Conservation (phyloP, 805 yeast genomes). For the Zygotorulaspora sp. region DNA sequence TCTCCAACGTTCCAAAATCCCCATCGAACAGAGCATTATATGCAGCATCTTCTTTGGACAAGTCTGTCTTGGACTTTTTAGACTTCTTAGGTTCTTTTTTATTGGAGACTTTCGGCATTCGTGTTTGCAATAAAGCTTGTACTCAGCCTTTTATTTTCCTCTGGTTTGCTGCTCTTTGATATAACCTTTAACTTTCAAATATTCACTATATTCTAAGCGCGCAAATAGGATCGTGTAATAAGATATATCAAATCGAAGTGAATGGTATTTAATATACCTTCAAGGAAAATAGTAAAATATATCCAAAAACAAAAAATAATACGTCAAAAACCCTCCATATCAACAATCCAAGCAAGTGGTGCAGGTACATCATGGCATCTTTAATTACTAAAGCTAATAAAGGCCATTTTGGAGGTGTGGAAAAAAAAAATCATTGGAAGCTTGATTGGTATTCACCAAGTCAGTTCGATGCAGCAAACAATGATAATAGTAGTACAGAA, state of each 20-base stretch:
- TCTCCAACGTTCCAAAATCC: slow-evolving; percentile 36
- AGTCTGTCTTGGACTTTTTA: slow-evolving; percentile 12
- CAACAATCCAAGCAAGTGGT: too few species aligned
- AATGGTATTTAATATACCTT: too few species aligned
- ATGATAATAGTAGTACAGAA: slow-evolving; percentile 9
- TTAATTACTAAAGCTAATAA: slow-evolving; percentile 27
- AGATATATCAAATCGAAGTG: too few species aligned
- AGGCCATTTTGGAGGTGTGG: slow-evolving; percentile 15
- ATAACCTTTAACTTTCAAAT: too few species aligned
- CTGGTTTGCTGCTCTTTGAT: too few species aligned
- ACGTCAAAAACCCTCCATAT: too few species aligned
- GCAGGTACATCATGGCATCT: slow-evolving; percentile 13
- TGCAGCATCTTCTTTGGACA: slow-evolving; percentile 39
- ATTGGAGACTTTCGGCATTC: too few species aligned
- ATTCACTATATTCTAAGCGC: too few species aligned
- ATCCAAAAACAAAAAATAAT: neutral
- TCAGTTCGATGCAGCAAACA: slow-evolving; percentile 12
- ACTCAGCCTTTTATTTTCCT: too few species aligned
- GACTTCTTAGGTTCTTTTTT: slow-evolving; percentile 7
- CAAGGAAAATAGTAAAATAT: too few species aligned
- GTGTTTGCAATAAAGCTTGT: too few species aligned
- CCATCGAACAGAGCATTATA: slow-evolving; percentile 38
- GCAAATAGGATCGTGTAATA: too few species aligned
- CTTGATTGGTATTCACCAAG: slow-evolving; percentile 31
- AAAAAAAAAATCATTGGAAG: slow-evolving; percentile 31